Evolutionary conservation across 352 stramenopile species (phyloP).

Genomic region (Peronospora destructor): DNA sequence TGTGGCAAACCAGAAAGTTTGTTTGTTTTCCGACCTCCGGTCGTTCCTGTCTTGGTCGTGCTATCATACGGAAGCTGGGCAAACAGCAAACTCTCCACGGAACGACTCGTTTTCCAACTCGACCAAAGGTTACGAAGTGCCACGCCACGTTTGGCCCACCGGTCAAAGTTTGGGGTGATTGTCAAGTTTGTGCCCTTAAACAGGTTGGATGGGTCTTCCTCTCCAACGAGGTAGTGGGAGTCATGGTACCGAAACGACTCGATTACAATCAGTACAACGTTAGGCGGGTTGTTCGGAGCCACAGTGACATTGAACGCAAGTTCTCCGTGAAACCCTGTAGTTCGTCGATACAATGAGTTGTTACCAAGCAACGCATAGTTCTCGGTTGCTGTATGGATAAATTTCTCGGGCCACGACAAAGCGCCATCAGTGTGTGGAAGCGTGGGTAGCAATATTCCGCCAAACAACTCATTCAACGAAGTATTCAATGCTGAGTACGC

Average conservation of each 20-base stretch:
- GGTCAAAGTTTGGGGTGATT: slow-evolving; percentile 38
- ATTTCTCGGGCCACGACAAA: slow-evolving; percentile 4
- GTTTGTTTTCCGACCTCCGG: slow-evolving; percentile 12
- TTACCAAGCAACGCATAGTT: slow-evolving; percentile 31
- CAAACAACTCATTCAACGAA: slow-evolving; percentile 27
- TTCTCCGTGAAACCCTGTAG: slow-evolving; percentile 15
- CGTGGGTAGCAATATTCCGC: slow-evolving; percentile 1
- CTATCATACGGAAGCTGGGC: slow-evolving; percentile 39
- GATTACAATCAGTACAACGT: slow-evolving; percentile 40
- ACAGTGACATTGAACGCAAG: slow-evolving; percentile 33
- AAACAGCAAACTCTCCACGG: slow-evolving; percentile 45
- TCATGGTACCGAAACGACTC: slow-evolving; percentile 50
- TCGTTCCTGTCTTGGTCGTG: slow-evolving; percentile 28
- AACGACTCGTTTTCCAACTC: slow-evolving; percentile 46
- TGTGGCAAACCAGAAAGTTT: slow-evolving; percentile 36
- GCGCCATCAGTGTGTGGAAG: background rate
- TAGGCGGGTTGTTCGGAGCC: slow-evolving; percentile 27
- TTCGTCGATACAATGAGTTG: slow-evolving; percentile 20
- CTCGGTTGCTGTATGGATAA: slow-evolving; percentile 36
- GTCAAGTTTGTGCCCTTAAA: slow-evolving; percentile 18
- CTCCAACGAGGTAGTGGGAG: slow-evolving; percentile 39
- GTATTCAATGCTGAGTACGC: slow-evolving; percentile 25
- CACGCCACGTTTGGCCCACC: slow-evolving; percentile 39
- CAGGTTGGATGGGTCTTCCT: slow-evolving; percentile 33
- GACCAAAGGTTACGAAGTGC: slow-evolving; percentile 50